Evolutionary conservation across 2,329 filamentous ascomycete genomes (phyloP).

Genomic region (Hansfordia pulvinata): DNA sequence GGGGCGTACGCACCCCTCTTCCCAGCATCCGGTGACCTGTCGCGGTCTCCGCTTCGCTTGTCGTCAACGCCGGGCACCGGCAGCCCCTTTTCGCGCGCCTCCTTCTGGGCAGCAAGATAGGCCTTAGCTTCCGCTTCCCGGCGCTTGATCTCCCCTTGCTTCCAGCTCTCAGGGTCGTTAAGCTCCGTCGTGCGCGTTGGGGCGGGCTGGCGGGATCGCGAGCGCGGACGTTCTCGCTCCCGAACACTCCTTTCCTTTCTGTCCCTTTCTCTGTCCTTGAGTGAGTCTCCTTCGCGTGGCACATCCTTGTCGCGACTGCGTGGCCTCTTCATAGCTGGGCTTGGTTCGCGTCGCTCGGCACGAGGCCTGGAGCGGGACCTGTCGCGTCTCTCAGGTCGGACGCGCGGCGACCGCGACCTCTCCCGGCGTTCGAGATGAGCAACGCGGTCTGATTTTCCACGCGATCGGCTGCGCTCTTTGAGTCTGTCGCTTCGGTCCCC

Average conservation of each 20-base stretch:
- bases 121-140: constrained; percentile 51
- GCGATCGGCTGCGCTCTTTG: constrained; percentile 13
- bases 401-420: too few species aligned
- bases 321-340: constrained; percentile 9
- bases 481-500: constrained; percentile 3
- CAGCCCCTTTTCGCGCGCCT: constrained; percentile 44
- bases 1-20: constrained; percentile 22
- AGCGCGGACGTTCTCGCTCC: constrained; percentile 21
- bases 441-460: too few species aligned
- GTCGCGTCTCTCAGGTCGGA: constrained; percentile 12
- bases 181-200: constrained; percentile 30
- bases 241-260: constrained; percentile 8
- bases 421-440: too few species aligned
- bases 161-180: constrained; percentile 34
- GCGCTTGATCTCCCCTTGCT: constrained; percentile 46
- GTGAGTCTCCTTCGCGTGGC: too few species aligned
- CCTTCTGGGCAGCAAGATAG: constrained; percentile 47
- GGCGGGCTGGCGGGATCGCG: constrained; percentile 24
- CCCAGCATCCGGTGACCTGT: constrained; percentile 27
- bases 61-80: constrained; percentile 45
- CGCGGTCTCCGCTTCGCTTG: constrained; percentile 25
- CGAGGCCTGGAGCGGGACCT: constrained; percentile 18
- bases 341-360: constrained; percentile 11
- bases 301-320: constrained; percentile 9
- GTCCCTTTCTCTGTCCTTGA: constrained; percentile 8